Evolutionary conservation across 192 early-diverging fungal species (phyloP), one percentile per base, ranked within the genome.

Genomic region (Nowakowskiella sp.): DNA sequence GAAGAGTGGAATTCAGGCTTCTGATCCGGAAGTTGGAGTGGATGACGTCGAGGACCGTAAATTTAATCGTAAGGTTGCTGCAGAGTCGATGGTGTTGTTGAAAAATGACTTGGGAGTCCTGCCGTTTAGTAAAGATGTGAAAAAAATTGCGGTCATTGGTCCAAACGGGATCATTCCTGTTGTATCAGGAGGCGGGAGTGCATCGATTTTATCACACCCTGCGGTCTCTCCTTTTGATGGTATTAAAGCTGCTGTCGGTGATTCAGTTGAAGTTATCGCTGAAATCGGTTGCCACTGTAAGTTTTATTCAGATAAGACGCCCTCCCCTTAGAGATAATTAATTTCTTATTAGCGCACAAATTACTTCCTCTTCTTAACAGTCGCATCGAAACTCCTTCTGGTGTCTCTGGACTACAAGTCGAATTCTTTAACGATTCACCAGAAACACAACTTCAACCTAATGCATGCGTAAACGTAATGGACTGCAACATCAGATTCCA

Each of bases 111-210:
- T 13, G 36, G 19, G 19, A 13, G 19, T 39, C 36, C 36, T 39
- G 13, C 36, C 36, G 13, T 39, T 39, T 44, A 19, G 29, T 5
- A 30, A 23, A 29, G 36, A 49, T 30, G 27, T 57, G 3, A 57
- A 57, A 24, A 25, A 23, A 5, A 52, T 57, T 16, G 55, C 55
- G 16, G 25, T 57, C 13, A 52, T 57, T 31, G 55, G 55, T 5
- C 49, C 51, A 0, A 57, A 57, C 31, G 53, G 46, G 2, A 8
- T 50, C n/a, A 31, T 50, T 43, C 32, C 55, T 24, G 22, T 49
- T n/a, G 51, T 57, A 23, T 50, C 52, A 39, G 55, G 55, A 4
- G 55, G 55, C 6, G 55, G 55, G 30, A 57, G 55, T 49, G 55
- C 55, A 7, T 7, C 32, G 22, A 39, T 57, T 1, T 43, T 4